Evolutionary conservation across 805 yeast genomes (phyloP), one percentile per base, ranked within the genome.

Genomic region (Suhomyces faveliae): DNA sequence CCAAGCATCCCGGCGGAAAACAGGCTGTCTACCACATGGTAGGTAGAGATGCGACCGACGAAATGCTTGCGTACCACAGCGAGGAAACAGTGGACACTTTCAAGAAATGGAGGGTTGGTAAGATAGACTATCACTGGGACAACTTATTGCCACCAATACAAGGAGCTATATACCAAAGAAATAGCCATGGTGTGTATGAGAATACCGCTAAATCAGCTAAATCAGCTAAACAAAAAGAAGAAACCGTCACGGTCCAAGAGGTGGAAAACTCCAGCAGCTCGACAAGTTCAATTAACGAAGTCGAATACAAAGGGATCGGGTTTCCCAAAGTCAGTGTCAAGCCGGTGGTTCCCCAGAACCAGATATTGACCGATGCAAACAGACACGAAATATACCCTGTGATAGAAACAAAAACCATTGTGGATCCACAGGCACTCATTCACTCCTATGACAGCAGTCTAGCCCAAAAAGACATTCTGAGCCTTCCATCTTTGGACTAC

Each of bases 21-120:
- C 86, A 81, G 59, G 91, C 95, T 1, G 83, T 90, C 5, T 73
- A 73, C 56, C 97, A 90, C 65, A 76, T 89, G 85, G 79, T 89
- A 3, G 97, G 97, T 1, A 70, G 92, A 48, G 96, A 89, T 66
- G 96, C 96, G 17, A 84, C 94, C 0, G 96, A 89, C 62, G 96
- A 90, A 63, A 89, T 89, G 87, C 78, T 83, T 45, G 90, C 91
- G 7, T 89, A 88, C 58, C 96, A 89, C 61, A 63, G 79, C 39
- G 80, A 74, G 10, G 85, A 80, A 43, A 79, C 94, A 0, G 67
- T 77, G 7, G 42, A 50, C 2, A 64, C 66, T 0, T 85, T 87
- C 63, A 58, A 61, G n/a, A 74, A 66, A 35, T 90, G 79, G 78
- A 77, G 70, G 47, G 76, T 89, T 11, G 97, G 96, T 1, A 61